phyloP scores from a whole-genome alignment of 306 rosid genomes.

The Quillaja saponaria region DNA sequence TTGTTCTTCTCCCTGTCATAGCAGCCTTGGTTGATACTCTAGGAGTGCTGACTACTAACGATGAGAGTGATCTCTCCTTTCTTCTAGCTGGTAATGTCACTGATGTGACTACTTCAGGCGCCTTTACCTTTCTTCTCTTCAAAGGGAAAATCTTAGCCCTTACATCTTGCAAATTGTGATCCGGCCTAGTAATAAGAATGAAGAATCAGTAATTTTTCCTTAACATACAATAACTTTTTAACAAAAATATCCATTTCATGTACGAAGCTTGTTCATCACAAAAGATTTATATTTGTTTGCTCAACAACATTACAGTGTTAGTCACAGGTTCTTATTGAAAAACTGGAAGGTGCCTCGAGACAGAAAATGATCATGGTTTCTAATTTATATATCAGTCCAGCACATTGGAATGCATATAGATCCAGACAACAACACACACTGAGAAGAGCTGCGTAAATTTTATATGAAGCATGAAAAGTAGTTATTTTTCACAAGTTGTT shows the following conservation, averaged over 20 bases:
- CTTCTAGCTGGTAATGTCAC: conserved; percentile 67
- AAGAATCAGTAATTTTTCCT: conserved; percentile 30
- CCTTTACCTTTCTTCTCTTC: conserved; percentile 61
- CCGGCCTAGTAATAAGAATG: conserved; percentile 70
- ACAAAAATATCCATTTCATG: conserved; percentile 13
- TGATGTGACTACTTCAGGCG: conserved; percentile 58
- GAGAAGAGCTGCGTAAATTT: not conserved
- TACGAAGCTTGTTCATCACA: conserved; percentile 19
- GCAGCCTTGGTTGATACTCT: conserved; percentile 72
- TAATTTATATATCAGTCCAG: not conserved
- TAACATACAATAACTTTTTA: conserved; percentile 21
- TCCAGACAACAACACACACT: not conserved
- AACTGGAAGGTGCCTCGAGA: too few species aligned
- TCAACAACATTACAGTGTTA: not conserved
- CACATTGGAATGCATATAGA: conserved; percentile 1
- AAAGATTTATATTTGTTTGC: conserved; percentile 19
- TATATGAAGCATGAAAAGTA: not conserved
- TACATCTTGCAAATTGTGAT: conserved; percentile 79
- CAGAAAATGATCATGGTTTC: too few species aligned
- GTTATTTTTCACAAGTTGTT: too few species aligned
- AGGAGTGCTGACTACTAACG: conserved; percentile 88
- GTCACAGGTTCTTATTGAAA: not conserved
- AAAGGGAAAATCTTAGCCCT: conserved; percentile 84
- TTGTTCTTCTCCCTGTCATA: conserved; percentile 80
- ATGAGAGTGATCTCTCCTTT: conserved; percentile 95